phyloP scores from a whole-genome alignment of 2,329 filamentous ascomycete genomes.

The Rhytidhysteron rufulum region DNA sequence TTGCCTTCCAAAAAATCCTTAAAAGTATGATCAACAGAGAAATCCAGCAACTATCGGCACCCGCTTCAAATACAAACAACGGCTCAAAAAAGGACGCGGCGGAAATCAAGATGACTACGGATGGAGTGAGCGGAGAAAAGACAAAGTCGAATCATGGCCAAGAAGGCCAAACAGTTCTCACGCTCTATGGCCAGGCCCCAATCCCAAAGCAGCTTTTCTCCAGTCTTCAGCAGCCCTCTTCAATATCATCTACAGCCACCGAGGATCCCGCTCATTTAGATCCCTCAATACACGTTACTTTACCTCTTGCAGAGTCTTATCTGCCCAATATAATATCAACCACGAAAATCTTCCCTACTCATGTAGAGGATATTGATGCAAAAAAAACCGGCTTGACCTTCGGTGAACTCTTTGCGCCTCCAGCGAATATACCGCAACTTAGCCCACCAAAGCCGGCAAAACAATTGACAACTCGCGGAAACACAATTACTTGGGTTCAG shows the following conservation, averaged over 20 bases:
- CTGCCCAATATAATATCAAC: conserved; percentile 72
- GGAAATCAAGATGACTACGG: conserved; percentile 7
- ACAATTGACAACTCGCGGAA: conserved; percentile 59
- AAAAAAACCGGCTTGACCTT: conserved; percentile 60
- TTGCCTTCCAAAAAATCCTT: conserved; percentile 32
- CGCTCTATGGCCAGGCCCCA: conserved; percentile 70
- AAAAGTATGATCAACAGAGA: conserved; percentile 27
- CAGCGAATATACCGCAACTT: conserved; percentile 60
- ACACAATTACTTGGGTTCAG: conserved; percentile 47
- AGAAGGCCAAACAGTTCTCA: conserved; percentile 61
- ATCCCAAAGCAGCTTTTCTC: conserved; percentile 79
- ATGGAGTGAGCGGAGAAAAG: conserved; percentile 1
- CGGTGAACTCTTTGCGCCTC: conserved; percentile 70
- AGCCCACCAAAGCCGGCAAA: conserved; percentile 71
- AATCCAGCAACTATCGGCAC: conserved; percentile 14
- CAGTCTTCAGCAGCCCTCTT: conserved; percentile 62
- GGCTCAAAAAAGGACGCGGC: background rate
- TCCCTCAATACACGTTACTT: conserved; percentile 39
- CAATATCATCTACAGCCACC: conserved; percentile 31
- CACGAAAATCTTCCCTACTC: conserved; percentile 60
- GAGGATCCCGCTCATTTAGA: conserved; percentile 34
- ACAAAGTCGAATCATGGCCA: conserved; percentile 6
- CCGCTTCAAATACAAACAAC: background rate
- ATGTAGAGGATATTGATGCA: conserved; percentile 39
- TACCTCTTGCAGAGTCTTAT: conserved; percentile 58